These are phyloP conservation scores for Amanita fuliginea DNA, from an alignment of 768 basidiomycete species.

Conservation along the genomic window DNA sequence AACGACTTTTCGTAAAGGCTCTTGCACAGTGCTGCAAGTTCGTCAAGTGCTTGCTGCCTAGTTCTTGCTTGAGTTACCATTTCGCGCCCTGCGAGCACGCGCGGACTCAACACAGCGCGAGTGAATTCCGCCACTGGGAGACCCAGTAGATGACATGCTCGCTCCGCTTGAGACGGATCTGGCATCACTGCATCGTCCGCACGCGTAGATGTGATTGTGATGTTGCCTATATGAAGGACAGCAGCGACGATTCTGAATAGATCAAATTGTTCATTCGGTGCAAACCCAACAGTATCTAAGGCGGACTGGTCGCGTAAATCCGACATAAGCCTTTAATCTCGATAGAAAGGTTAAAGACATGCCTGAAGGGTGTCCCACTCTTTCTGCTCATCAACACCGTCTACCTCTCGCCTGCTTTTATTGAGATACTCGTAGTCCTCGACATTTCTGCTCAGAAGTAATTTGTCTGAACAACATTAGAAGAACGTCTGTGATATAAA, in stretches of 20 bases:
- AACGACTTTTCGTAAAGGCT: slow-evolving; percentile 97
- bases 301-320: slow-evolving; percentile 41
- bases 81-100: slow-evolving; percentile 88
- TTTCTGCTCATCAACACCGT: slow-evolving; percentile 84
- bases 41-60: slow-evolving; percentile 84
- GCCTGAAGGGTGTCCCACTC: slow-evolving; percentile 83
- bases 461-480: slow-evolving; percentile 34
- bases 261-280: slow-evolving; percentile 74
- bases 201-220: slow-evolving; percentile 66
- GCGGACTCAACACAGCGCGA: slow-evolving; percentile 79
- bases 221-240: slow-evolving; percentile 93
- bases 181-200: slow-evolving; percentile 73
- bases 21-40: slow-evolving; percentile 86
- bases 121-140: slow-evolving; percentile 81
- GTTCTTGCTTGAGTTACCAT: slow-evolving; percentile 95
- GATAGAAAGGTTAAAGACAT: slow-evolving; percentile 9
- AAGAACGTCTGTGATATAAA: background rate
- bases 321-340: background rate
- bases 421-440: slow-evolving; percentile 89
- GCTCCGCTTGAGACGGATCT: slow-evolving; percentile 78
- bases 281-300: slow-evolving; percentile 84
- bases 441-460: slow-evolving; percentile 64
- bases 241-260: slow-evolving; percentile 92
- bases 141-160: slow-evolving; percentile 84
- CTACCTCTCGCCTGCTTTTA: slow-evolving; percentile 82